A percentile compares a stretch with the other conserved stretches of the same genome.
These are phyloP conservation scores for Ogataea dorogensis DNA, from an alignment of 805 yeast genomes.

Conservation along the genomic window DNA sequence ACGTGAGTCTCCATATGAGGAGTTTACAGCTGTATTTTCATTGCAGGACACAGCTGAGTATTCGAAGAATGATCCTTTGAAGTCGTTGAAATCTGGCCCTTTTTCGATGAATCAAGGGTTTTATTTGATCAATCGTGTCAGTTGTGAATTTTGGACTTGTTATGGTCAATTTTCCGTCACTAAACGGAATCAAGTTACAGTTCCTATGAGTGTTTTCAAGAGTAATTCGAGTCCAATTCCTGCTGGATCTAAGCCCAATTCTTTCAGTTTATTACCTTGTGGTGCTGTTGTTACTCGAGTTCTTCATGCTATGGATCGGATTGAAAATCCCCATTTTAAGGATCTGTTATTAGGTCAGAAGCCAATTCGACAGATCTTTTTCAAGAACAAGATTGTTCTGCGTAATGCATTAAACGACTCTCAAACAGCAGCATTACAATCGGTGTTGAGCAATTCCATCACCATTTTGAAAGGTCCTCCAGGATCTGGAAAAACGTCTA, in stretches of 20 bases:
- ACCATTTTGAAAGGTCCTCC: slow-evolving; percentile 75
- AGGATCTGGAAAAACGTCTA: slow-evolving; percentile 81
- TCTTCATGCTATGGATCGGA: slow-evolving; percentile 61
- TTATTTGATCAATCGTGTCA: slow-evolving; percentile 38
- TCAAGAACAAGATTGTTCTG: slow-evolving; percentile 52
- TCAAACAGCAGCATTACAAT: slow-evolving; percentile 70
- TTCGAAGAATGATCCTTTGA: slow-evolving; percentile 50
- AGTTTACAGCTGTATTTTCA: slow-evolving; percentile 43
- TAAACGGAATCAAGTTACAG: slow-evolving; percentile 23
- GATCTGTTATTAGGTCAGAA: slow-evolving; percentile 30
- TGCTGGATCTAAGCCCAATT: slow-evolving; percentile 23
- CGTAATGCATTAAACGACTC: slow-evolving; percentile 61
- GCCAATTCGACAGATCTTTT: slow-evolving; percentile 41
- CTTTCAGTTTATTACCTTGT: slow-evolving; percentile 47
- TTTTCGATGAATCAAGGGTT: slow-evolving; percentile 59
- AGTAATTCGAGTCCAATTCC: slow-evolving; percentile 49
- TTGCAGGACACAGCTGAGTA: slow-evolving; percentile 46
- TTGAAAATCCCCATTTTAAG: slow-evolving; percentile 52
- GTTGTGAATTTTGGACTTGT: slow-evolving; percentile 55
- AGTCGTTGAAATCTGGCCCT: slow-evolving; percentile 55
- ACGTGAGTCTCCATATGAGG: slow-evolving; percentile 33
- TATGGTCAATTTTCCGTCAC: slow-evolving; percentile 38
- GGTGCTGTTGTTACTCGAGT: slow-evolving; percentile 63
- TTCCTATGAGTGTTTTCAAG: slow-evolving; percentile 50
- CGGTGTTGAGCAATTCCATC: slow-evolving; percentile 60